phyloP scores from a whole-genome alignment of 495 filamentous ascomycete genomes.

The Hapsidospora chrysogenum region DNA sequence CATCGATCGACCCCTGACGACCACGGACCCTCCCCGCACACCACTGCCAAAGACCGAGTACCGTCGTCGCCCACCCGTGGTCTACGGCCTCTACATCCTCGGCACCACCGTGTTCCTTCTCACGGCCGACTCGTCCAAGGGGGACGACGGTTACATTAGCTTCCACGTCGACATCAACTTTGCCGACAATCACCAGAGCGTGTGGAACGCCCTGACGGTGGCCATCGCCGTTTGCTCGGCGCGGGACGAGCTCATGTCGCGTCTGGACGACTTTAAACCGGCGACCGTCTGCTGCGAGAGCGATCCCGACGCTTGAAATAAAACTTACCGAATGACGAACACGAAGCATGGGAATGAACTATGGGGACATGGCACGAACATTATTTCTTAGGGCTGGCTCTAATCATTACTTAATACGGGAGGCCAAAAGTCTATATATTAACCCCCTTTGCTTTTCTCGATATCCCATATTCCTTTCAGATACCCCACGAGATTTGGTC shows the following conservation, averaged over 20 bases:
- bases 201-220: conserved; percentile 4
- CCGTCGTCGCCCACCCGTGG: not conserved
- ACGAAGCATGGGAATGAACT: no score
- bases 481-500: no score
- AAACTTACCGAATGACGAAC: not conserved
- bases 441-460: no score
- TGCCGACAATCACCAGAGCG: not conserved
- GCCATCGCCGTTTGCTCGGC: conserved; percentile 3
- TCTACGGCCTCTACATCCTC: conserved; percentile 2
- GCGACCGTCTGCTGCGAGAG: not conserved
- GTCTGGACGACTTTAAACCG: conserved; percentile 2
- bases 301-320: conserved; percentile 2
- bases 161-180: conserved; percentile 1
- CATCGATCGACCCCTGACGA: not conserved
- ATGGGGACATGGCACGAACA: no score
- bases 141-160: not conserved
- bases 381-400: no score
- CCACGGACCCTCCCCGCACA: no score
- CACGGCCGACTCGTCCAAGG: conserved; percentile 1
- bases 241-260: conserved; percentile 2
- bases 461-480: no score
- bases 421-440: no score
- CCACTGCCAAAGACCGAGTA: not conserved
- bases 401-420: no score
- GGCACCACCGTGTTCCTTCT: not conserved